Conservation (phyloP, 139 green algal species). For the Parachlorella kessleri region DNA sequence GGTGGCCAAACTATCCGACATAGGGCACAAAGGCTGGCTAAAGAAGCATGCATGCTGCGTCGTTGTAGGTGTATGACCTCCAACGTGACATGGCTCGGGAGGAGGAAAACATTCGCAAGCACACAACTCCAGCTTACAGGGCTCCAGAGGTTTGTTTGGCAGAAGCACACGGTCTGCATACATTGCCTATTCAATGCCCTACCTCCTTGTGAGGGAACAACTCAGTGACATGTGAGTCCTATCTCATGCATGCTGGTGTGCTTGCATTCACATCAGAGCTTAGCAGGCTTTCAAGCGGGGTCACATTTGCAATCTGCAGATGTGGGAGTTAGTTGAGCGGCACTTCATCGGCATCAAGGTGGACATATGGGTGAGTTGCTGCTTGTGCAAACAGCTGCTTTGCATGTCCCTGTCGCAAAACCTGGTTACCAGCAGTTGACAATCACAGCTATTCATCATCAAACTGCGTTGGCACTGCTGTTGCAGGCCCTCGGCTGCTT, state of each 20-base stretch:
- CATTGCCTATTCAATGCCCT: too few species aligned
- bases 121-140: slow-evolving; percentile 94
- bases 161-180: too few species aligned
- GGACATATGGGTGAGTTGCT: slow-evolving; percentile 80
- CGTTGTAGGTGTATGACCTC: slow-evolving; percentile 52
- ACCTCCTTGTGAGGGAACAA: too few species aligned
- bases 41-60: not conserved
- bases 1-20: too few species aligned
- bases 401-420: too few species aligned
- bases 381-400: too few species aligned
- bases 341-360: slow-evolving; percentile 78
- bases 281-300: not conserved
- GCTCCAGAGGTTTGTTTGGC: slow-evolving; percentile 95
- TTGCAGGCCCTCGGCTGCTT: slow-evolving; percentile 60
- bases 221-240: not conserved
- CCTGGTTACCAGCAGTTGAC: too few species aligned
- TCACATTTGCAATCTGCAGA: slow-evolving; percentile 43
- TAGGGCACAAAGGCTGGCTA: too few species aligned
- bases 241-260: not conserved
- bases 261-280: not conserved
- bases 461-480: too few species aligned
- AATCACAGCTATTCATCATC: too few species aligned
- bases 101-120: slow-evolving; percentile 83
- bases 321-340: slow-evolving; percentile 84
- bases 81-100: slow-evolving; percentile 64